These are phyloP conservation scores for Gracilaria caudata DNA, from an alignment of 23 red algal genomes.

Conservation along the genomic window DNA sequence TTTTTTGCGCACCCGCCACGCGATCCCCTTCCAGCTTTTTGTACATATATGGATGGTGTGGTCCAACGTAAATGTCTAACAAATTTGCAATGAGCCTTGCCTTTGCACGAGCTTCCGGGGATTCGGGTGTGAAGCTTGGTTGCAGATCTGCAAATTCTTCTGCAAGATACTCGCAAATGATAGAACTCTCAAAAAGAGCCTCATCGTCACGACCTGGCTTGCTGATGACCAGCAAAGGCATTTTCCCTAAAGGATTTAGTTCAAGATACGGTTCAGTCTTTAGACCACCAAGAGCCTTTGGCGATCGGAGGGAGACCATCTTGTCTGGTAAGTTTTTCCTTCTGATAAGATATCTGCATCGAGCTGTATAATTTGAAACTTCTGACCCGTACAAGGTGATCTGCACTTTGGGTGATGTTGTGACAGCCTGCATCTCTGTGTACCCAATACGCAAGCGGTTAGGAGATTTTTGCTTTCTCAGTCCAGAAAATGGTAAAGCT, in stretches of 20 bases:
- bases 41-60: slow-evolving; percentile 78
- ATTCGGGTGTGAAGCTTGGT: slow-evolving; percentile 66
- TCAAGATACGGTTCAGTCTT: slow-evolving; percentile 56
- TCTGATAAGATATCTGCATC: slow-evolving; percentile 62
- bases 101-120: slow-evolving; percentile 64
- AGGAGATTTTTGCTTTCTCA: not conserved
- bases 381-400: slow-evolving; percentile 62
- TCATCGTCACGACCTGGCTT: slow-evolving; percentile 21
- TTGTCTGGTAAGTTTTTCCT: slow-evolving; percentile 54
- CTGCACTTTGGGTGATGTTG: slow-evolving; percentile 4
- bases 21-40: slow-evolving; percentile 66
- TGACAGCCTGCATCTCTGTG: not conserved
- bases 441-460: not conserved
- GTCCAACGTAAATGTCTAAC: slow-evolving; percentile 76
- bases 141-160: slow-evolving; percentile 41
- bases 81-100: slow-evolving; percentile 71
- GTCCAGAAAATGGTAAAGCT: not conserved
- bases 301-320: slow-evolving; percentile 40
- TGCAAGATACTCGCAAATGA: slow-evolving; percentile 81
- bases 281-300: slow-evolving; percentile 59
- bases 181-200: slow-evolving; percentile 72
- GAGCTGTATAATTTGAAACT: slow-evolving; percentile 79
- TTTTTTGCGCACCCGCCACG: slow-evolving; percentile 17
- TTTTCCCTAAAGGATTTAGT: slow-evolving; percentile 80
- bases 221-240: slow-evolving; percentile 55